Conservation (phyloP, 192 early-diverging fungal species). For the Coemansia sp. region DNA sequence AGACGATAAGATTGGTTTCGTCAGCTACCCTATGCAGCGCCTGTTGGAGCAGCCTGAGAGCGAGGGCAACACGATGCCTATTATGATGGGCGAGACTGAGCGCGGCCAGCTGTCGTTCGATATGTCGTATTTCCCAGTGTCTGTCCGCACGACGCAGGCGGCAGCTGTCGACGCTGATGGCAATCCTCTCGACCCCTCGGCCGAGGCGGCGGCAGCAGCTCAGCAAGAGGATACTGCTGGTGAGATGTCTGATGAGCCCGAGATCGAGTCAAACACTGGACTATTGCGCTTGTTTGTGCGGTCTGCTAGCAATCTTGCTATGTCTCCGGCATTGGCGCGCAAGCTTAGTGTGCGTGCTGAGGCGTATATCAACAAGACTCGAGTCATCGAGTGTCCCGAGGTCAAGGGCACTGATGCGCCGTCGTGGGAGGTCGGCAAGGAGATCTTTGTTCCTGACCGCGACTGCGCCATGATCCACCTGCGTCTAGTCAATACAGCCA, state of each 20-base stretch:
- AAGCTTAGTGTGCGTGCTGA: conserved; percentile 58
- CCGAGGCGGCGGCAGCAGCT: conserved; percentile 19
- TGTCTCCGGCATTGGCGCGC: conserved; percentile 40
- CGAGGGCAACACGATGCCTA: conserved; percentile 46
- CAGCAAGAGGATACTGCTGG: conserved; percentile 25
- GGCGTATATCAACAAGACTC: conserved; percentile 59
- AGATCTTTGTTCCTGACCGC: conserved; percentile 73
- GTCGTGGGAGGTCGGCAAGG: conserved; percentile 71
- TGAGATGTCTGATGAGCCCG: conserved; percentile 51
- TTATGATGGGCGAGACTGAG: conserved; percentile 52
- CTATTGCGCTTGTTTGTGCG: conserved; percentile 67
- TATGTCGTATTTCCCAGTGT: conserved; percentile 48
- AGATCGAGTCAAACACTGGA: conserved; percentile 64
- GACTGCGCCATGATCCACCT: conserved; percentile 60
- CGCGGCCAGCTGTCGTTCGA: conserved; percentile 49
- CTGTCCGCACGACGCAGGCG: conserved; percentile 39
- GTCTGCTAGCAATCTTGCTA: conserved; percentile 66
- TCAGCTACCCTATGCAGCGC: conserved; percentile 47
- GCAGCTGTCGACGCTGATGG: conserved; percentile 39
- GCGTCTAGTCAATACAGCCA: conserved; percentile 57
- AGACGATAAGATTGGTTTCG: conserved; percentile 62
- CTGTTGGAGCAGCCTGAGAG: conserved; percentile 54
- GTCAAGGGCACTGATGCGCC: conserved; percentile 78
- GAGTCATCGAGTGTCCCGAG: conserved; percentile 58
- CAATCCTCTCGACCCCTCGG: conserved; percentile 44